phyloP scores from a whole-genome alignment of 2,329 filamentous ascomycete genomes.

The Fusarium mangiferae region DNA sequence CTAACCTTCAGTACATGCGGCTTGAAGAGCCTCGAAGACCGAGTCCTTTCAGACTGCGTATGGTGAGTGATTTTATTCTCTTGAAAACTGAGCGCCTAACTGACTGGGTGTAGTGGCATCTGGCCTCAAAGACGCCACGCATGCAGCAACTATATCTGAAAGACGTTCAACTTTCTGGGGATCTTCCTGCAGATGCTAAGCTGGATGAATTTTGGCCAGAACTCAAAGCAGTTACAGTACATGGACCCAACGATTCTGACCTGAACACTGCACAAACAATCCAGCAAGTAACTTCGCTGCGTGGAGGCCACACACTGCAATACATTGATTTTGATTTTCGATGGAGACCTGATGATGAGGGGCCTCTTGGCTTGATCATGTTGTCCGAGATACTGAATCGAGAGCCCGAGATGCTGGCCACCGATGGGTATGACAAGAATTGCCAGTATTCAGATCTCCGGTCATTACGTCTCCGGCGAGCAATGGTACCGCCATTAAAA shows the following conservation, averaged over 20 bases:
- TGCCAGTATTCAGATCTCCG: slow-evolving; percentile 44
- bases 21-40: slow-evolving; percentile 40
- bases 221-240: slow-evolving; percentile 46
- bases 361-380: slow-evolving; percentile 33
- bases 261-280: slow-evolving; percentile 38
- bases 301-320: slow-evolving; percentile 40
- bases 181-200: slow-evolving; percentile 2
- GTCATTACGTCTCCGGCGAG: slow-evolving; percentile 43
- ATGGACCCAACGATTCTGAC: slow-evolving; percentile 35
- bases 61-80: slow-evolving; percentile 25
- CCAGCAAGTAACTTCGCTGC: slow-evolving; percentile 43
- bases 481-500: slow-evolving; percentile 39
- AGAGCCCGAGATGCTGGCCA: slow-evolving; percentile 14
- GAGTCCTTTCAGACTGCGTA: slow-evolving; percentile 26
- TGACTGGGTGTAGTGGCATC: slow-evolving; percentile 37
- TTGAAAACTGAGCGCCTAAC: background rate
- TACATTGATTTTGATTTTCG: slow-evolving; percentile 48
- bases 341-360: slow-evolving; percentile 39
- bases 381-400: slow-evolving; percentile 29
- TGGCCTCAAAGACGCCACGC: slow-evolving; percentile 43
- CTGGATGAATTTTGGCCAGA: slow-evolving; percentile 44
- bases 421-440: slow-evolving; percentile 12
- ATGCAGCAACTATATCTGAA: slow-evolving; percentile 49
- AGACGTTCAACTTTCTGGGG: slow-evolving; percentile 38
- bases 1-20: slow-evolving; percentile 45